Percentiles rank a stretch among this genome's conserved stretches.
phyloP scores from a whole-genome alignment of 495 filamentous ascomycete species.

The Penicillium argentinense region DNA sequence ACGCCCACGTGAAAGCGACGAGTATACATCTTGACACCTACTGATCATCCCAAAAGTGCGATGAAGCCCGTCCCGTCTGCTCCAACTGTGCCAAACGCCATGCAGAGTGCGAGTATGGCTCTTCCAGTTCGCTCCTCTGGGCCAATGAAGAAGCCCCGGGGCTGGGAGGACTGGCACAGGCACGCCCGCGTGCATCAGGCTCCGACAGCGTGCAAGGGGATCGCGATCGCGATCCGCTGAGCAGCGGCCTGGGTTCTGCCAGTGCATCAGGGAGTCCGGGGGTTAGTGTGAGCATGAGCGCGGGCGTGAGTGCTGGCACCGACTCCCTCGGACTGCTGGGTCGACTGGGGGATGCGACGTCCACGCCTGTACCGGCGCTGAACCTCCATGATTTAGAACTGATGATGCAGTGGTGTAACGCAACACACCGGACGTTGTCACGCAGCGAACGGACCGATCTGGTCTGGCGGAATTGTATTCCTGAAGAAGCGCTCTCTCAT shows the following conservation, averaged over 20 bases:
- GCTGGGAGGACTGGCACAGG: no score
- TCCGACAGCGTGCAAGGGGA: slow-evolving; percentile 27
- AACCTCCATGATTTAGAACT: slow-evolving; percentile 41
- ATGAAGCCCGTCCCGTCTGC: slow-evolving; percentile 38
- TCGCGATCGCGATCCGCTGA: no score
- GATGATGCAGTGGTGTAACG: slow-evolving; percentile 49
- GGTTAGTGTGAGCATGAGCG: slow-evolving; percentile 7
- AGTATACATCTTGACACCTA: not conserved
- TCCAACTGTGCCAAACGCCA: slow-evolving; percentile 42
- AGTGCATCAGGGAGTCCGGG: no score
- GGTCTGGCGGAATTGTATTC: slow-evolving; percentile 45
- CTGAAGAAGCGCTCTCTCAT: slow-evolving; percentile 46
- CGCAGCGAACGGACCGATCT: slow-evolving; percentile 32
- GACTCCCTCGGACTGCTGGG: slow-evolving; percentile 32
- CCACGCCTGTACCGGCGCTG: slow-evolving; percentile 14
- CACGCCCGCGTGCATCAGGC: slow-evolving; percentile 11
- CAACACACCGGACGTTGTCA: slow-evolving; percentile 30
- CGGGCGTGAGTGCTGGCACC: slow-evolving; percentile 7
- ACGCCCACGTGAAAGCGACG: no score
- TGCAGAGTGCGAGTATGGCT: slow-evolving; percentile 41
- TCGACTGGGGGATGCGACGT: slow-evolving; percentile 11
- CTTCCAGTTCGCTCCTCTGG: slow-evolving; percentile 37
- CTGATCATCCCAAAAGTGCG: slow-evolving; percentile 25
- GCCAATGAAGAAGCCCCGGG: slow-evolving; percentile 39
- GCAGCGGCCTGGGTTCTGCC: no score